Percentiles rank a stretch among this genome's conserved stretches.
Evolutionary conservation across 1,284 basidiomycete genomes (phyloP).

Genomic region (Pseudozyma sp.): DNA sequence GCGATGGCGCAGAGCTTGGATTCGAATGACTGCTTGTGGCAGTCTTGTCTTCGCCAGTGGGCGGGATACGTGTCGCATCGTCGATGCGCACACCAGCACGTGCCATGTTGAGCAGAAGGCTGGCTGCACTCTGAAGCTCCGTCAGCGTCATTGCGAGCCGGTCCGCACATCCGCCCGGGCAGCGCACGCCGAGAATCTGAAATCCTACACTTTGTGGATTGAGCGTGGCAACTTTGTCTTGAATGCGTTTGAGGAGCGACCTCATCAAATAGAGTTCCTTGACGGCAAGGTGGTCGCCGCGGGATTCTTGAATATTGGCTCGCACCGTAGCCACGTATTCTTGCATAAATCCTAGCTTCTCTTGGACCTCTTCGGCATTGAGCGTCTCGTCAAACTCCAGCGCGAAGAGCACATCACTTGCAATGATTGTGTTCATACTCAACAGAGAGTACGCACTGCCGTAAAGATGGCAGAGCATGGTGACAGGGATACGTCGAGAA

Average conservation of each 20-base stretch:
- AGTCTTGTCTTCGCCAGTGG: constrained; percentile 19
- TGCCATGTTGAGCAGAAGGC: constrained; percentile 44
- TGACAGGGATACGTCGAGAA: constrained; percentile 37
- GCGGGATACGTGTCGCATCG: constrained; percentile 40
- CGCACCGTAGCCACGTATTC: constrained; percentile 42
- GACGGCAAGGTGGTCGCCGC: constrained; percentile 44
- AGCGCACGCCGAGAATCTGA: constrained; percentile 41
- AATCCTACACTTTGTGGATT: constrained; percentile 42
- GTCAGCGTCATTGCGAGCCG: constrained; percentile 37
- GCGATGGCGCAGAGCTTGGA: constrained; percentile 20
- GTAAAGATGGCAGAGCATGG: constrained; percentile 46
- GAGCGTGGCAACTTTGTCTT: constrained; percentile 40
- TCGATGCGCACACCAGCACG: constrained; percentile 41
- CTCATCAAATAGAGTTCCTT: constrained; percentile 49
- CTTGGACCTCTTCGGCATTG: constrained; percentile 30
- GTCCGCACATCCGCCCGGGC: constrained; percentile 41
- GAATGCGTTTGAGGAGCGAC: constrained; percentile 41
- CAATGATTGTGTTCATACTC: constrained; percentile 51
- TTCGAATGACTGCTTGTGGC: constrained; percentile 19
- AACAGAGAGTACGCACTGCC: constrained; percentile 45
- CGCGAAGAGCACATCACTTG: constrained; percentile 38
- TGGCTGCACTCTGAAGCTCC: constrained; percentile 42
- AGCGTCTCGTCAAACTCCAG: constrained; percentile 35
- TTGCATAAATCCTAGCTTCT: constrained; percentile 43
- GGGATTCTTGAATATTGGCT: constrained; percentile 44